phyloP scores from a whole-genome alignment of 2,329 filamentous ascomycete genomes.

The Rosellinia necatrix region DNA sequence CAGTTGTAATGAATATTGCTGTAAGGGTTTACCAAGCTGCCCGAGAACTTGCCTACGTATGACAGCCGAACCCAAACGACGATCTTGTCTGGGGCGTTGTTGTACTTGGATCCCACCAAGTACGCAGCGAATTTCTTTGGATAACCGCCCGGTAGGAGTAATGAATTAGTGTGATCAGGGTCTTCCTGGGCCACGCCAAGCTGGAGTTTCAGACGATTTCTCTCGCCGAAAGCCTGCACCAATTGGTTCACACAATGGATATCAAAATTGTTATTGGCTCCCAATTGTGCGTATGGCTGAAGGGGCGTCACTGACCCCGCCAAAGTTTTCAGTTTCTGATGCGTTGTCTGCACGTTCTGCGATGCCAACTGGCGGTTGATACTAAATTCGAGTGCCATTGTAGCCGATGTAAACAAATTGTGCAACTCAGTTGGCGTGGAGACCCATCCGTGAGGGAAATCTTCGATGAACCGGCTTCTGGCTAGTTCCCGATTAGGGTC shows the following conservation, averaged over 20 bases:
- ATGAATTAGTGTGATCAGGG: neutral
- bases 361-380: conserved; percentile 12
- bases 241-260: conserved; percentile 4
- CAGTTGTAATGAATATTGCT: conserved; percentile 5
- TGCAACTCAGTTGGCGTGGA: neutral
- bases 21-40: conserved; percentile 4
- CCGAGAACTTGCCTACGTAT: neutral
- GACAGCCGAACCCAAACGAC: conserved; percentile 22
- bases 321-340: neutral
- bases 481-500: neutral
- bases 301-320: neutral
- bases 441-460: conserved; percentile 2
- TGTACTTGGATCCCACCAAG: conserved; percentile 13
- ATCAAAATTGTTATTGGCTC: conserved; percentile 8
- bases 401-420: neutral
- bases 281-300: neutral
- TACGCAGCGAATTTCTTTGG: neutral
- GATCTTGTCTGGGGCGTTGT: conserved; percentile 2
- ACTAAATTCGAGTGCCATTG: conserved; percentile 5
- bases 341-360: neutral
- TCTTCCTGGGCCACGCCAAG: conserved; percentile 22
- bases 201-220: conserved; percentile 10
- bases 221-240: conserved; percentile 11
- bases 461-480: neutral
- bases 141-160: neutral